A percentile compares a stretch with the other conserved stretches of the same genome.
Conservation (phyloP, 2,329 filamentous ascomycete genomes). For the Aureobasidium sp. region DNA sequence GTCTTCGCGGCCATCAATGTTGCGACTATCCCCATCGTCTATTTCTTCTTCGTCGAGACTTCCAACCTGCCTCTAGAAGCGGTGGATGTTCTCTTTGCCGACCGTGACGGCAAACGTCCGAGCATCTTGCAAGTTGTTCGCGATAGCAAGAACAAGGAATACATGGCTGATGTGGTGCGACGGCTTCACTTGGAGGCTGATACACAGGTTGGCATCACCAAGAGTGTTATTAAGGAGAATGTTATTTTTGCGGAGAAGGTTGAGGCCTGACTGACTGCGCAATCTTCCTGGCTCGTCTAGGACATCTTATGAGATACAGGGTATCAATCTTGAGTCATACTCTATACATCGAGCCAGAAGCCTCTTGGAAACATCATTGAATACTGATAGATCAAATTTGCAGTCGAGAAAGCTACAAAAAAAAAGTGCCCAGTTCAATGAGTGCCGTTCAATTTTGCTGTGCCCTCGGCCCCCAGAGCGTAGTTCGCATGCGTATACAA, state of each 20-base stretch:
- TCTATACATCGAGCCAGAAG: no score
- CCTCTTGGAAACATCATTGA: no score
- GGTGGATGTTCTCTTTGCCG: constrained; percentile 17
- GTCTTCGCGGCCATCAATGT: constrained; percentile 58
- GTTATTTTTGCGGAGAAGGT: not conserved
- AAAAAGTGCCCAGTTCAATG: no score
- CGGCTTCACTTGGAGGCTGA: not conserved
- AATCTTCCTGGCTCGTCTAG: no score
- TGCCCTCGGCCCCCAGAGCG: no score
- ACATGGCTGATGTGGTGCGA: not conserved
- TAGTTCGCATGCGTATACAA: no score
- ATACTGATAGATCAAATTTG: no score
- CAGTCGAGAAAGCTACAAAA: no score
- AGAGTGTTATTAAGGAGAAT: not conserved
- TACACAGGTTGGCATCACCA: constrained; percentile 13
- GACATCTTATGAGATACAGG: no score
- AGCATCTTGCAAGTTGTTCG: constrained; percentile 1
- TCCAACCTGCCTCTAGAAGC: constrained; percentile 14
- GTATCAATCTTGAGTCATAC: no score
- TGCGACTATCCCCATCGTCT: constrained; percentile 45
- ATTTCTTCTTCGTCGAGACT: constrained; percentile 39
- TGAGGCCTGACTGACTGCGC: not conserved
- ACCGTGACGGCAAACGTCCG: constrained; percentile 4
- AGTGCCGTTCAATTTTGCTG: no score
- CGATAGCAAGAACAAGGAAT: not conserved